These are phyloP conservation scores for Clitopilus hobsonii DNA, from an alignment of 768 basidiomycete genomes.

Conservation along the genomic window DNA sequence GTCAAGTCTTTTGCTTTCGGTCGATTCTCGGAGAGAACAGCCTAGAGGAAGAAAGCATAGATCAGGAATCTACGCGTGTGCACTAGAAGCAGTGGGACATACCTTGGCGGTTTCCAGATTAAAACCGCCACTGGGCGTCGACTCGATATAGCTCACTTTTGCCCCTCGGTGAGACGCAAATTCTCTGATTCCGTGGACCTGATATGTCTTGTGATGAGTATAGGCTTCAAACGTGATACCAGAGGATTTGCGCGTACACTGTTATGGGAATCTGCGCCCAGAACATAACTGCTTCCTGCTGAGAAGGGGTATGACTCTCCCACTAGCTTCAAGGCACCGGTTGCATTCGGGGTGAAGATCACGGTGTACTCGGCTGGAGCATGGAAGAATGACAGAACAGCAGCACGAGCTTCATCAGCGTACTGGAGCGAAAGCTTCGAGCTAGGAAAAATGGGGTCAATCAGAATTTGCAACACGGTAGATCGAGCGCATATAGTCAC, in stretches of 20 bases:
- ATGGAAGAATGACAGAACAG: conserved; percentile 73
- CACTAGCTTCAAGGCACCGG: conserved; percentile 74
- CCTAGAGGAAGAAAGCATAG: no score
- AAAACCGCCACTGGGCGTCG: conserved; percentile 62
- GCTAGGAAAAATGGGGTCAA: conserved; percentile 32
- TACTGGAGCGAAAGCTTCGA: conserved; percentile 65
- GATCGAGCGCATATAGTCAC: conserved; percentile 39
- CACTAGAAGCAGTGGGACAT: no score
- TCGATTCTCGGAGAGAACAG: conserved; percentile 23
- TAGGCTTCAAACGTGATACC: no score
- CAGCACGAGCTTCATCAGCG: conserved; percentile 64
- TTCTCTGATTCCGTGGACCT: conserved; percentile 70
- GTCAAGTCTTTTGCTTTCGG: conserved; percentile 38
- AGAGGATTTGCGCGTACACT: conserved; percentile 52
- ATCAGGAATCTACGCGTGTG: no score
- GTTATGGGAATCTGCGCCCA: conserved; percentile 78
- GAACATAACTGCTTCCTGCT: conserved; percentile 53
- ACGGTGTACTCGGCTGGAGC: conserved; percentile 77
- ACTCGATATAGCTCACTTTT: conserved; percentile 57
- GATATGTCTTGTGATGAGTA: no score
- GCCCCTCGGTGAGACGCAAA: conserved; percentile 58
- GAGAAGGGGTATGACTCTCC: conserved; percentile 77
- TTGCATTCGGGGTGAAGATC: conserved; percentile 78
- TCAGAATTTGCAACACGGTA: not conserved
- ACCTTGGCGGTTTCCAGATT: conserved; percentile 58